A percentile compares a stretch with the other conserved stretches of the same genome.
Evolutionary conservation across 2,329 filamentous ascomycete genomes (phyloP).

Genomic region (Lasiodiplodia gonubiensis): DNA sequence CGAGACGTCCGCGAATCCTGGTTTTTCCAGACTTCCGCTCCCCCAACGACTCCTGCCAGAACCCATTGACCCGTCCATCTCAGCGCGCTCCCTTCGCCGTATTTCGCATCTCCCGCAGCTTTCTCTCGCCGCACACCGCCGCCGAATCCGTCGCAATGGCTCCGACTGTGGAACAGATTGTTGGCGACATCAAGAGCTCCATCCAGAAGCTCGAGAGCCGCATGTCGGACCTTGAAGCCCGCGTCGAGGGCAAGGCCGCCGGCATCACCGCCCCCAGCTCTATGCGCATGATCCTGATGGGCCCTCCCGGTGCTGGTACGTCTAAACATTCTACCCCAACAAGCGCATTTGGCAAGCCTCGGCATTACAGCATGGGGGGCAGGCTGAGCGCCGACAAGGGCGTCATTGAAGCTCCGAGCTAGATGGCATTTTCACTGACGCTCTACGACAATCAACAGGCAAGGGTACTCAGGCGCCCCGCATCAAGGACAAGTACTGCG

Average conservation of each 20-base stretch:
- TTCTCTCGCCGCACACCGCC: background rate
- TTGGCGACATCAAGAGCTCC: constrained; percentile 83
- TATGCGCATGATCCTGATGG: constrained; percentile 96
- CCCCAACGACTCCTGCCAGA: constrained; percentile 11
- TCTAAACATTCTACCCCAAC: constrained; percentile 33
- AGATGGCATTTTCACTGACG: constrained; percentile 35
- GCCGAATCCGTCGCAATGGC: constrained; percentile 68
- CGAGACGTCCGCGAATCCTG: constrained; percentile 8
- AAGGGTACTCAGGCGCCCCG: constrained; percentile 98
- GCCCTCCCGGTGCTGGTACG: constrained; percentile 94
- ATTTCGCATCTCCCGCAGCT: constrained; percentile 15
- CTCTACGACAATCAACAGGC: constrained; percentile 63
- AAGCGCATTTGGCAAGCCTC: constrained; percentile 16
- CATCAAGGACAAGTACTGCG: constrained; percentile 97
- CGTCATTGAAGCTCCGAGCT: background rate
- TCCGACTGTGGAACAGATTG: constrained; percentile 78
- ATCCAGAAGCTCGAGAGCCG: constrained; percentile 84
- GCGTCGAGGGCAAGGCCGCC: constrained; percentile 58
- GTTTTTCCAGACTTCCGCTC: constrained; percentile 17
- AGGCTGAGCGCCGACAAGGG: background rate
- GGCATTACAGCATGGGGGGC: constrained; percentile 1
- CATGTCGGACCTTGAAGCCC: constrained; percentile 80
- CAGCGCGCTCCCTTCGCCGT: constrained; percentile 10
- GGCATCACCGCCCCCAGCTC: constrained; percentile 55
- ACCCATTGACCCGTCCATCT: constrained; percentile 20